These are phyloP conservation scores for Wickerhamomyces queroliae DNA, from an alignment of 805 yeast species.

Conservation along the genomic window DNA sequence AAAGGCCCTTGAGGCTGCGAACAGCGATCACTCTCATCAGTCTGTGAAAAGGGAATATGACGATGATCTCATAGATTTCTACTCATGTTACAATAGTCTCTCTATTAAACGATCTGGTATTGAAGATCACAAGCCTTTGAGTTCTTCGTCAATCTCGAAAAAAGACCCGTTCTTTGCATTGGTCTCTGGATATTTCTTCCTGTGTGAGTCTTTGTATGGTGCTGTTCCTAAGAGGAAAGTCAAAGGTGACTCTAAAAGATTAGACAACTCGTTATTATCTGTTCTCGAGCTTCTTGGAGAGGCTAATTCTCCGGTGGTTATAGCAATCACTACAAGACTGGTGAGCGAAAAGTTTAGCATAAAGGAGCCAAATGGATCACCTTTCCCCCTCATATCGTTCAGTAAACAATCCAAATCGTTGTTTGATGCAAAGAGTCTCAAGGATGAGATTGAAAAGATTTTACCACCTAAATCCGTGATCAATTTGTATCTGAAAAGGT, in stretches of 20 bases:
- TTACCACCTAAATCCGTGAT: slow-evolving; percentile 34
- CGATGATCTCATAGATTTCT: slow-evolving; percentile 16
- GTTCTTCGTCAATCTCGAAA: slow-evolving; percentile 11
- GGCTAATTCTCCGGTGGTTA: neutral
- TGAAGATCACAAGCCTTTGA: slow-evolving; percentile 21
- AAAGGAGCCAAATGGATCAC: slow-evolving; percentile 2
- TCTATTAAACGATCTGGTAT: slow-evolving; percentile 20
- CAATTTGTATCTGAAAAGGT: slow-evolving; percentile 36
- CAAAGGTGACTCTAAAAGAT: neutral
- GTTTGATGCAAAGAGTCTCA: slow-evolving; percentile 25
- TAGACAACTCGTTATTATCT: neutral
- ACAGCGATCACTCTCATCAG: neutral
- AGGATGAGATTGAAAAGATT: slow-evolving; percentile 26
- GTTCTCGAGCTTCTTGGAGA: neutral
- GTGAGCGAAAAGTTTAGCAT: neutral
- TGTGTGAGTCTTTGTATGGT: slow-evolving; percentile 11
- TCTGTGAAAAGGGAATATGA: neutral
- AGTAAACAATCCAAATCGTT: slow-evolving; percentile 4
- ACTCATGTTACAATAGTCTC: slow-evolving; percentile 13
- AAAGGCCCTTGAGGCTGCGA: neutral
- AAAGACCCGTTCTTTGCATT: slow-evolving; percentile 19
- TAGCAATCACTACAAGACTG: neutral
- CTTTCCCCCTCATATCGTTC: neutral
- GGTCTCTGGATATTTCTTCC: slow-evolving; percentile 16
- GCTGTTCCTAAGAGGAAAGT: neutral